These are phyloP conservation scores for Xerophyta viscosa DNA, from an alignment of 106 monocot genomes.

Conservation along the genomic window DNA sequence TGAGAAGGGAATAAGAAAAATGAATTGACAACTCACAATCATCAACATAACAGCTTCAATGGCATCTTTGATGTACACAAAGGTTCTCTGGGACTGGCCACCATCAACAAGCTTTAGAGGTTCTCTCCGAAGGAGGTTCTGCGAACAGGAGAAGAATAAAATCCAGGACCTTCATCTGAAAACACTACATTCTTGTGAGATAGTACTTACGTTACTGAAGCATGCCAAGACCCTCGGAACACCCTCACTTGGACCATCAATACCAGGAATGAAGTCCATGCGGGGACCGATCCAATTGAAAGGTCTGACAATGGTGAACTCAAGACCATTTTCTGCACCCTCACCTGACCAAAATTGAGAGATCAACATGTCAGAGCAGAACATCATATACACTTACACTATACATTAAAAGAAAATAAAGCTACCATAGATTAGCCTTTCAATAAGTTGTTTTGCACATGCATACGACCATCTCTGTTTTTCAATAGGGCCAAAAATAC, in stretches of 20 bases:
- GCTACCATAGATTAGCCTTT: conserved; percentile 63
- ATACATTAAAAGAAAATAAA: neutral
- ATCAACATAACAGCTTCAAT: conserved; percentile 71
- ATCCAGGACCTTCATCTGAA: neutral
- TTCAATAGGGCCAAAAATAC: conserved; percentile 75
- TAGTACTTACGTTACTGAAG: conserved; percentile 52
- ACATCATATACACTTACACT: neutral
- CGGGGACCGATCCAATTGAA: conserved; percentile 80
- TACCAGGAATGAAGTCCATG: conserved; percentile 82
- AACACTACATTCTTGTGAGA: neutral
- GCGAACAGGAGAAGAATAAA: neutral
- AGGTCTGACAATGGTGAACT: conserved; percentile 65
- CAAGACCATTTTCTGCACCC: conserved; percentile 64
- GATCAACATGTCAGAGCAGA: neutral
- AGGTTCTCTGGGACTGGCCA: conserved; percentile 65
- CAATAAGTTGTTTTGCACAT: conserved; percentile 68
- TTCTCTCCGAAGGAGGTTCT: conserved; percentile 55
- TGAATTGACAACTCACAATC: conserved; percentile 24
- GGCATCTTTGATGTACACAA: conserved; percentile 78
- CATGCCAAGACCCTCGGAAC: conserved; percentile 74
- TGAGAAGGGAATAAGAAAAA: neutral
- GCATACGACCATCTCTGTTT: conserved; percentile 79
- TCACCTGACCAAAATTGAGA: conserved; percentile 31
- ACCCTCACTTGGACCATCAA: conserved; percentile 77
- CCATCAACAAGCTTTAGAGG: conserved; percentile 73